phyloP scores from a whole-genome alignment of 352 stramenopile species.

The Phytophthora capsici region DNA sequence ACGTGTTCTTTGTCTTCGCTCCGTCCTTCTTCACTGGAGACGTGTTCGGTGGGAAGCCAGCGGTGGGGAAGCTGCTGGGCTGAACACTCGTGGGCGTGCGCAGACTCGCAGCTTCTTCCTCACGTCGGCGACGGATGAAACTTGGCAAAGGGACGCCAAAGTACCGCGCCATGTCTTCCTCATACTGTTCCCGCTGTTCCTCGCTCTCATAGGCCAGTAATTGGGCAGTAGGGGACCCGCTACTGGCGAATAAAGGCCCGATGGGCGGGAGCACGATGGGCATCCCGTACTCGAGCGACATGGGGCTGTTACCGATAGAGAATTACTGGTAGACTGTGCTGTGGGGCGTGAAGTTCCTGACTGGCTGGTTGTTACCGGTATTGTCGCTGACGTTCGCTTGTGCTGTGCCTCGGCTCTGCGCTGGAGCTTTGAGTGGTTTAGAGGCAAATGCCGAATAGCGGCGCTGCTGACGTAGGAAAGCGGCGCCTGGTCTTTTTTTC shows the following conservation, averaged over 20 bases:
- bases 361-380: background rate
- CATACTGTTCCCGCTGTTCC: constrained; percentile 38
- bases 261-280: constrained; percentile 67
- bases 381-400: constrained; percentile 16
- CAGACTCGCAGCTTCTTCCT: constrained; percentile 35
- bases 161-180: constrained; percentile 45
- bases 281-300: constrained; percentile 41
- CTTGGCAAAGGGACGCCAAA: constrained; percentile 47
- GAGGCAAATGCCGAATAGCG: constrained; percentile 40
- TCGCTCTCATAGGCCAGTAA: constrained; percentile 39
- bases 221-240: background rate
- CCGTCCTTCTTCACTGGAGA: constrained; percentile 73
- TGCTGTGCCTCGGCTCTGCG: constrained; percentile 21
- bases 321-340: background rate
- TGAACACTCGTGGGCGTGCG: constrained; percentile 69
- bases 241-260: constrained; percentile 53
- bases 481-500: constrained; percentile 34
- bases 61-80: constrained; percentile 28
- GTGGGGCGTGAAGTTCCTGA: background rate
- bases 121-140: constrained; percentile 25
- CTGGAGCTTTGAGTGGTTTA: constrained; percentile 33
- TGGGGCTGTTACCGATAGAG: constrained; percentile 1
- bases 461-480: constrained; percentile 38
- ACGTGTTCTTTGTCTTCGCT: constrained; percentile 28
- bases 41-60: constrained; percentile 53